Evolutionary conservation across 345 rosid species (phyloP).

Genomic region (Euphorbia lathyris): DNA sequence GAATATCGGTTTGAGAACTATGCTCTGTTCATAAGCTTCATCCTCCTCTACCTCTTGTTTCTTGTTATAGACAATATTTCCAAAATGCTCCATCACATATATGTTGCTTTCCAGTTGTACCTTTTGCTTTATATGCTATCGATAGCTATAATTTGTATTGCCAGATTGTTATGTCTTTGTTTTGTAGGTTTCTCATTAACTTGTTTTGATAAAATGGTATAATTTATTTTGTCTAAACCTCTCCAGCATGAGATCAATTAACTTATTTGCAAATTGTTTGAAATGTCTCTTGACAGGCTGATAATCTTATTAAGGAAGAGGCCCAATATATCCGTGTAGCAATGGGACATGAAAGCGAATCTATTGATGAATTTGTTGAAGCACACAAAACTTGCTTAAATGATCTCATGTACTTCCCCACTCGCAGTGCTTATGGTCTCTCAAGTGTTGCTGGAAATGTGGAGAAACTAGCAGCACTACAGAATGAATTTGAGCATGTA

Average conservation of each 20-base stretch:
- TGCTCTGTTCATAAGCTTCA: background rate
- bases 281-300: conserved; percentile 51
- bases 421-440: conserved; percentile 79
- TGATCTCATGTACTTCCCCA: conserved; percentile 96
- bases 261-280: background rate
- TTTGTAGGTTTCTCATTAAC: background rate
- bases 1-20: too few relatives aligned
- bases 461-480: conserved; percentile 87
- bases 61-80: background rate
- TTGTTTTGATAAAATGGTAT: background rate
- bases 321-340: conserved; percentile 64
- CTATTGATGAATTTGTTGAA: conserved; percentile 78
- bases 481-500: conserved; percentile 66
- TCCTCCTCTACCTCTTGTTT: background rate
- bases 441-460: conserved; percentile 89
- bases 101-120: background rate
- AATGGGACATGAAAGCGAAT: conserved; percentile 86
- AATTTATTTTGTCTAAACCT: background rate
- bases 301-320: conserved; percentile 64
- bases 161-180: background rate
- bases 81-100: background rate
- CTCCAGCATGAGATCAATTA: background rate
- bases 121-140: background rate
- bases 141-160: background rate
- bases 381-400: conserved; percentile 87